These are phyloP conservation scores for Sonneratia caseolaris DNA, from an alignment of 345 rosid species.

Conservation along the genomic window DNA sequence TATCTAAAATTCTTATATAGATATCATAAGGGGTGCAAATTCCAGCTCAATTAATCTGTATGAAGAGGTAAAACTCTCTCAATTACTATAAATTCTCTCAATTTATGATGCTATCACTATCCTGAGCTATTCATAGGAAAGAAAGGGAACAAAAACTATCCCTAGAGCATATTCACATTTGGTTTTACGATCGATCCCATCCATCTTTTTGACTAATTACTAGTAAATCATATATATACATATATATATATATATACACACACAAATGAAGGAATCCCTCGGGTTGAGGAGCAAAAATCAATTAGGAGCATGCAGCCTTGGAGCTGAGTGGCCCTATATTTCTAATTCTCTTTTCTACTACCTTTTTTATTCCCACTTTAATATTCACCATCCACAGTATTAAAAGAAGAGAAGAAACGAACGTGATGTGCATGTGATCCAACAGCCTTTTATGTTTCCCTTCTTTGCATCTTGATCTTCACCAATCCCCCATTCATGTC, in stretches of 20 bases:
- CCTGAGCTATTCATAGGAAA: too few relatives aligned
- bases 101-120: too few relatives aligned
- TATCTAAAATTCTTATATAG: too few relatives aligned
- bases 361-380: conserved; percentile 12
- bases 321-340: conserved; percentile 25
- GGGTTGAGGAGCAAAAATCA: conserved; percentile 42
- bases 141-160: not conserved
- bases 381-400: conserved; percentile 40
- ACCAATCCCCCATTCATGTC: conserved; percentile 10
- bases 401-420: conserved; percentile 52
- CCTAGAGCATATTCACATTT: not conserved
- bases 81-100: too few relatives aligned
- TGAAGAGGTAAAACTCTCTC: too few relatives aligned
- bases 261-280: conserved; percentile 33
- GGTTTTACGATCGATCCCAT: not conserved
- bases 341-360: not conserved
- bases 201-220: not conserved
- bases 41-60: too few relatives aligned
- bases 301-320: conserved; percentile 28
- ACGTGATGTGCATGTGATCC: conserved; percentile 77
- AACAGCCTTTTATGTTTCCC: conserved; percentile 68
- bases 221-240: not conserved
- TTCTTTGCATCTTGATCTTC: conserved; percentile 11
- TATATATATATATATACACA: too few relatives aligned
- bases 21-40: too few relatives aligned